Percentiles rank a stretch among this genome's conserved stretches.
These are phyloP conservation scores for Aspergillus sp. DNA, from an alignment of 2,329 filamentous ascomycete species.

Conservation along the genomic window DNA sequence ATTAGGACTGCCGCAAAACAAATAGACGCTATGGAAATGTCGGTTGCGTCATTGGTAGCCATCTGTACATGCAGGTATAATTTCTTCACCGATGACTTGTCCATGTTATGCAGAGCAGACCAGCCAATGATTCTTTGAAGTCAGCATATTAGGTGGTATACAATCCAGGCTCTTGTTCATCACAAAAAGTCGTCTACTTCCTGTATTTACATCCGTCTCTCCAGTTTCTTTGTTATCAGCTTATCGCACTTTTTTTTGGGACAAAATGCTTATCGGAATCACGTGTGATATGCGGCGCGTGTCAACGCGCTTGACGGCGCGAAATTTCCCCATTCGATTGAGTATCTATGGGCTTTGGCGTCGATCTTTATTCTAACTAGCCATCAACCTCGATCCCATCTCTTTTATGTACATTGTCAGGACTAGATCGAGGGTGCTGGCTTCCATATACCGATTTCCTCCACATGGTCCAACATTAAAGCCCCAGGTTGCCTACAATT, in stretches of 20 bases:
- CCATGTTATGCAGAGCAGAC: no score
- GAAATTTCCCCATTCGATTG: not conserved
- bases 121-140: no score
- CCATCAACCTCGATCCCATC: not conserved
- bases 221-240: no score
- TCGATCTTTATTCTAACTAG: not conserved
- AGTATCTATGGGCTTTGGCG: not conserved
- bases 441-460: conserved; percentile 16
- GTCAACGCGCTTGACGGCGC: not conserved
- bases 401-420: conserved; percentile 24
- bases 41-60: no score
- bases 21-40: no score
- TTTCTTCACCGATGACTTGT: not conserved
- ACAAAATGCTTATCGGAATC: conserved; percentile 12
- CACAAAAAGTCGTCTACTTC: no score
- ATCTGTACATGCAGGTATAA: no score
- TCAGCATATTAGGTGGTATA: no score
- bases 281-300: conserved; percentile 16
- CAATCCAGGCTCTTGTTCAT: no score
- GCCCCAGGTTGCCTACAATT: conserved; percentile 14
- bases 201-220: no score
- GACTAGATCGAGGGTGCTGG: conserved; percentile 10
- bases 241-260: no score
- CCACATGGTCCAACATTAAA: conserved; percentile 15
- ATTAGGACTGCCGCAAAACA: no score